Percentiles rank a stretch among this genome's conserved stretches.
Evolutionary conservation across 2,329 filamentous ascomycete genomes (phyloP).

Genomic region (Nannizziopsis barbatae): DNA sequence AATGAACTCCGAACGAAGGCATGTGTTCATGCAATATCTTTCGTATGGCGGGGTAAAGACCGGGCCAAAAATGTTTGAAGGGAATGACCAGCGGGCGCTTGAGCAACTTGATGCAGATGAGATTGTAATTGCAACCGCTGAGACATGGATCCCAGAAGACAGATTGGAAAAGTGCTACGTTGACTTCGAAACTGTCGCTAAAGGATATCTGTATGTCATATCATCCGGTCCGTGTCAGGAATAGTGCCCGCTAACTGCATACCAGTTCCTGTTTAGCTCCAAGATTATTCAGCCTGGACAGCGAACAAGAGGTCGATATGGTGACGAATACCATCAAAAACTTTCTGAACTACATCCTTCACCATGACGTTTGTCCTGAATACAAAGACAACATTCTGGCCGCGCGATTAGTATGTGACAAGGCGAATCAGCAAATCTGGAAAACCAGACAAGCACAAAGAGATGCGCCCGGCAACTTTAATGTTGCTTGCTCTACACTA

Average conservation of each 20-base stretch:
- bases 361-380: conserved; percentile 79
- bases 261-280: conserved; percentile 47
- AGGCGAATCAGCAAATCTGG: conserved; percentile 56
- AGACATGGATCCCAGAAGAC: conserved; percentile 37
- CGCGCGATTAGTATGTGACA: conserved; percentile 56
- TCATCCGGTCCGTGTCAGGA: neutral
- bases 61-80: conserved; percentile 50
- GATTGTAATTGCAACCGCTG: conserved; percentile 52
- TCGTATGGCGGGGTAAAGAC: conserved; percentile 69
- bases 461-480: conserved; percentile 65
- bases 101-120: conserved; percentile 52
- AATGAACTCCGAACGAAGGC: conserved; percentile 50
- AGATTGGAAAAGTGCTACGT: conserved; percentile 52
- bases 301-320: conserved; percentile 42
- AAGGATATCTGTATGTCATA: conserved; percentile 60
- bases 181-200: conserved; percentile 67
- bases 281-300: conserved; percentile 46
- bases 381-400: conserved; percentile 55
- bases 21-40: conserved; percentile 69
- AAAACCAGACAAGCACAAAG: conserved; percentile 43
- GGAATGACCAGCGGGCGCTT: conserved; percentile 52
- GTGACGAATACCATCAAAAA: conserved; percentile 63
- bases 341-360: conserved; percentile 77
- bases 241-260: conserved; percentile 9
- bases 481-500: conserved; percentile 59